Base-by-base conservation (phyloP, 2,329 filamentous ascomycete genomes). In the Cryphonectria japonica region DNA sequence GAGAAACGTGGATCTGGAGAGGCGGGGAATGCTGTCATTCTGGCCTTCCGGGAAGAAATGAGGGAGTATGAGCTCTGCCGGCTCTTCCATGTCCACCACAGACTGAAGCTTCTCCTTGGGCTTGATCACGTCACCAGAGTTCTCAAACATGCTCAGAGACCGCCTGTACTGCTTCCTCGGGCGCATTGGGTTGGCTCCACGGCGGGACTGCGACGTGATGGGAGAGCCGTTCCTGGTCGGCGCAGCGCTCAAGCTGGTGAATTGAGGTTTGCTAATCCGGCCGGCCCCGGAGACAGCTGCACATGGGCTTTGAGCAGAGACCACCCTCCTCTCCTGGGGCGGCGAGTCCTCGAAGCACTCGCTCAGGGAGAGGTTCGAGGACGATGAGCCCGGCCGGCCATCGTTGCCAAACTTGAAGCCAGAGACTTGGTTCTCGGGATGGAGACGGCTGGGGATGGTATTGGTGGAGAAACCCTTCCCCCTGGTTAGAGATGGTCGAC, bases 111-210 rank as follows among this genome's bases (percentile, higher is more conserved):
- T 83, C 74, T 91, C 85, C 80, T 94, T 94, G 69, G 91, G 86
- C 82, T 93, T 94, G 84, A 97, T 92, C 69, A 98, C 86, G 78
- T 98, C 96, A 75, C 89, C 92, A 3, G 95, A 92, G 79, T 92
- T 90, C 83, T 98, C 95, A 82, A 97, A 99, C 96, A 99, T 99
- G 87, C 96, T 98, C 78, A 98, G 84, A 34, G 95, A 97, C 75
- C 96, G 91, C 72, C 96, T 91, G 78, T 95, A 95, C 80, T 96
- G 93, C 78, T 97, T 97, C 75, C 95, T 89, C 61, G 93, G 93
- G 73, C 94, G 90, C 76, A 90, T 84, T 75, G 88, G 92, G 80
- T 91, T 94, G 65, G 88, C 92, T 72, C 84, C 87, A 75, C 95
- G 93, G 74, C 94, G 90, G 69, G 91, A 83, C 75, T 95, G 92